phyloP scores from a whole-genome alignment of 768 basidiomycete genomes.

The Amylocystis lapponica region DNA sequence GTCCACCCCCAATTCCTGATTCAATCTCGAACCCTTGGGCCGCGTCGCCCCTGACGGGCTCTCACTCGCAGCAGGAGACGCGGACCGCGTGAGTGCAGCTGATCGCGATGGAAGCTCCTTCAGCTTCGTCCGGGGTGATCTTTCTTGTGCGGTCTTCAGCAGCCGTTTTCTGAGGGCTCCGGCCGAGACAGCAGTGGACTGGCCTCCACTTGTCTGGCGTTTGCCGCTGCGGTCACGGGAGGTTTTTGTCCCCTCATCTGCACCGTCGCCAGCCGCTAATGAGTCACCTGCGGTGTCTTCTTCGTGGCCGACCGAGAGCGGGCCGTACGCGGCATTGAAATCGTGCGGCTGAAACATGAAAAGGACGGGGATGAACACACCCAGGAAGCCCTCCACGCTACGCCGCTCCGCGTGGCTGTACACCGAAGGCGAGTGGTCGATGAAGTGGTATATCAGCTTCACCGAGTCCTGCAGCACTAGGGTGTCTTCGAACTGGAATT shows the following conservation, averaged over 20 bases:
- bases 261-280: conserved; percentile 13
- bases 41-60: conserved; percentile 3
- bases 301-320: conserved; percentile 43
- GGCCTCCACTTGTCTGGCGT: conserved; percentile 4
- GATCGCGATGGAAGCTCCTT: conserved; percentile 14
- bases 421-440: conserved; percentile 78
- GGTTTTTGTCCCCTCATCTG: conserved; percentile 16
- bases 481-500: conserved; percentile 72
- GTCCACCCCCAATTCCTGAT: conserved; percentile 4
- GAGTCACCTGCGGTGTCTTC: conserved; percentile 23
- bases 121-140: conserved; percentile 24
- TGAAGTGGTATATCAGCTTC: conserved; percentile 85
- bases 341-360: conserved; percentile 66
- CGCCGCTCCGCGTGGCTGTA: conserved; percentile 77
- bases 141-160: conserved; percentile 69
- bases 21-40: conserved; percentile 2
- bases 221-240: conserved; percentile 22
- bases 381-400: conserved; percentile 78
- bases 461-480: conserved; percentile 82
- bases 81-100: conserved; percentile 25
- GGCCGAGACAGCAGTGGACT: conserved; percentile 41
- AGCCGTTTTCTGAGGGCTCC: conserved; percentile 76
- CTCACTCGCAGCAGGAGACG: conserved; percentile 27
- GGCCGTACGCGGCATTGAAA: conserved; percentile 57
- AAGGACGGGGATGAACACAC: conserved; percentile 76